Evolutionary conservation across 495 filamentous ascomycete genomes (phyloP).

Genomic region (Aspergillus olivimuriae): DNA sequence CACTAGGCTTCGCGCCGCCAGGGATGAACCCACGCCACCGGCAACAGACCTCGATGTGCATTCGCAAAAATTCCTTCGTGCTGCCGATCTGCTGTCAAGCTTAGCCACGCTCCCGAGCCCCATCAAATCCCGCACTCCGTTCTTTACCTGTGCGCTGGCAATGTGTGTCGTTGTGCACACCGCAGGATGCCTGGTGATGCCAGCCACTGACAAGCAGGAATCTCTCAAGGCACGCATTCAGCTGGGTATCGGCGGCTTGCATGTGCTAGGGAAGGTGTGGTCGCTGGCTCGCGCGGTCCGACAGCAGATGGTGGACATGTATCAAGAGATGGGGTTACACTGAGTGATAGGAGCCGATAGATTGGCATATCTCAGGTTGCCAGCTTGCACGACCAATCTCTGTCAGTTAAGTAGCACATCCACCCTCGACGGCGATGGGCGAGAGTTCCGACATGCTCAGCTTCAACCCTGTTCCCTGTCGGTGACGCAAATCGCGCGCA

Average conservation of each 20-base stretch:
- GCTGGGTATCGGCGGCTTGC: constrained; percentile 66
- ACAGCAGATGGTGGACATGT: constrained; percentile 45
- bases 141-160: constrained; percentile 66
- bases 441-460: no score
- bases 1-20: constrained; percentile 17
- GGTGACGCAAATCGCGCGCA: no score
- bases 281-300: constrained; percentile 56
- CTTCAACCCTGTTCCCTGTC: no score
- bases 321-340: constrained; percentile 12
- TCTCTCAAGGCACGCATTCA: constrained; percentile 57
- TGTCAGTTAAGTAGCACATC: no score
- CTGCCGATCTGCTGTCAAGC: constrained; percentile 61
- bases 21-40: constrained; percentile 26
- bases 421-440: no score
- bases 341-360: no score
- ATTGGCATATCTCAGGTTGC: no score
- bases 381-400: no score
- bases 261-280: constrained; percentile 61
- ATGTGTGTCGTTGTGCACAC: constrained; percentile 42
- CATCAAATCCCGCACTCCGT: constrained; percentile 62
- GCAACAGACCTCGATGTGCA: constrained; percentile 41
- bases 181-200: constrained; percentile 46
- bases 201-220: constrained; percentile 48
- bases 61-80: constrained; percentile 62
- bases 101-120: constrained; percentile 67